Evolutionary conservation across 2,329 filamentous ascomycete genomes (phyloP), one percentile per base, ranked within the genome.

Genomic region (Fusarium anthophilum): DNA sequence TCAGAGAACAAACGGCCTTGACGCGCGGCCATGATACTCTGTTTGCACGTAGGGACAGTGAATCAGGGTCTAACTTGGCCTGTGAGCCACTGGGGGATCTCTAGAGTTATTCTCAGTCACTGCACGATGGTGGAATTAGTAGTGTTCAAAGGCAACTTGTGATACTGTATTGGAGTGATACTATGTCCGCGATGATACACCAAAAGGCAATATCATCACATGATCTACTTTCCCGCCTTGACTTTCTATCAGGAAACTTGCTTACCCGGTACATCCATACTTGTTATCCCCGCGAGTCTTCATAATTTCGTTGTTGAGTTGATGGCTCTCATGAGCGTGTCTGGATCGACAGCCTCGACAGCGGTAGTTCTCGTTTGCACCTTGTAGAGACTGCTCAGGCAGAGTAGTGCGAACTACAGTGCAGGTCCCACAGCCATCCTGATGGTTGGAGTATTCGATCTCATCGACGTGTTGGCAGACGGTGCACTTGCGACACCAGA

Each of bases 401-500:
- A 48, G 53, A 8, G 24, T n/a, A n/a, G 56, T 63, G 6, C 43
- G 45, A 18, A 54, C 26, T 18, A 39, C 26, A 13, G n/a, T 18
- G 17, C 35, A 39, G 18, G 35, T 28, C 13, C 37, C 37, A 28
- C 24, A 37, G n/a, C n/a, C 39, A 39, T 26, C 12, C 24, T 38
- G 20, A 22, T 17, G 28, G 22, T 41, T 30, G 22, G 18, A 55
- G 28, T 59, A 53, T 22, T 64, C 22, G 26, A 72, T 30, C n/a
- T 17, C 30, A 14, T 72, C 38, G 12, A 38, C 11, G 5, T n/a
- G 13, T 3, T 55, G 48, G 44, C 69, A 72, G 32, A 28, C 15
- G 26, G 43, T 26, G 53, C 69, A 72, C 18, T 54, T 39, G 18
- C 69, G 69, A 11, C 62, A 30, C 57, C 63, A 72, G 28, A 55